Evolutionary conservation across 2,329 filamentous ascomycete species (phyloP).

Genomic region (Aspergillus ustus): DNA sequence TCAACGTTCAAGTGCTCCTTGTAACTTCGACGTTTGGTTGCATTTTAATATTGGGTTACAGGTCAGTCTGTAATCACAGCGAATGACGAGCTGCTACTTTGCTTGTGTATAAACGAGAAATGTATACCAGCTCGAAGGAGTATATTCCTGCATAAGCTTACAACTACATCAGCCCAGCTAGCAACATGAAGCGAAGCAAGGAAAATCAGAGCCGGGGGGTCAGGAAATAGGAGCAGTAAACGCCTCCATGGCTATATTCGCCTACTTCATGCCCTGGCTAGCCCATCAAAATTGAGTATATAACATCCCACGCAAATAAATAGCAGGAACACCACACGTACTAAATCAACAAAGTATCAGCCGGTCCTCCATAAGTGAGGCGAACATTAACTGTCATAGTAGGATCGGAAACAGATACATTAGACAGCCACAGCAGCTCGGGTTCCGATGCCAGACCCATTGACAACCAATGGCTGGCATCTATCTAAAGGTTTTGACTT

Average conservation of each 20-base stretch:
- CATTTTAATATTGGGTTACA: too few relatives aligned
- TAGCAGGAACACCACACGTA: neutral
- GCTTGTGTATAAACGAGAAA: too few relatives aligned
- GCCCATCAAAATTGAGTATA: neutral
- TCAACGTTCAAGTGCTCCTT: too few relatives aligned
- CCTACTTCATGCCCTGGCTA: neutral
- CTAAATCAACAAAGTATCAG: neutral
- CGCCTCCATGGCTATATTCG: neutral
- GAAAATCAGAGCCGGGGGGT: neutral
- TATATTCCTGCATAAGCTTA: too few relatives aligned
- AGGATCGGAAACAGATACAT: neutral
- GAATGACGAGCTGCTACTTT: too few relatives aligned
- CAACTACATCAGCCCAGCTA: too few relatives aligned
- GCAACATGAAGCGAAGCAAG: neutral
- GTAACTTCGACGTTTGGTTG: too few relatives aligned
- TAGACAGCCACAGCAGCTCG: conserved; percentile 23
- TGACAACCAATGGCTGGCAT: conserved; percentile 39
- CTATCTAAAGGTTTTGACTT: conserved; percentile 18
- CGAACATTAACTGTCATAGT: neutral
- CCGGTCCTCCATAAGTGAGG: neutral
- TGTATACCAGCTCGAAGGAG: too few relatives aligned
- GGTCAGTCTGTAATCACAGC: too few relatives aligned
- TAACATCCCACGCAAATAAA: neutral
- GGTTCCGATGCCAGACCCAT: conserved; percentile 35
- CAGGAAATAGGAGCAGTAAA: neutral